phyloP scores from a whole-genome alignment of 306 rosid genomes.

The Prunus mume region DNA sequence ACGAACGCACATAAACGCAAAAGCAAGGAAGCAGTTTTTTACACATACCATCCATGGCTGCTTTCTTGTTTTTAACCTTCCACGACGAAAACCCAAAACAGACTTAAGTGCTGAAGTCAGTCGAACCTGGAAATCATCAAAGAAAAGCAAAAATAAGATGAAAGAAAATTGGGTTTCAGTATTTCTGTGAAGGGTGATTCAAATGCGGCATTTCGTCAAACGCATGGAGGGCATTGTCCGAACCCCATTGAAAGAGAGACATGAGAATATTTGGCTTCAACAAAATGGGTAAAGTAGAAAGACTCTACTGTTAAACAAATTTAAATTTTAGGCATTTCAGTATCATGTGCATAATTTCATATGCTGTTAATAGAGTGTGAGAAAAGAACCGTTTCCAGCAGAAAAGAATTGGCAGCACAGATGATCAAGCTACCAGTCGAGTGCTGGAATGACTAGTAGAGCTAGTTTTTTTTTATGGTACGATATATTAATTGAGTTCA shows the following conservation, averaged over 20 bases:
- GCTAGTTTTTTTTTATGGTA: no score
- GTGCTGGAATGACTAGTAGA: no score
- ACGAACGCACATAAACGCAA: background rate
- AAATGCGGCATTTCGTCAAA: slow-evolving; percentile 19
- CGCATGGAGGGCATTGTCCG: background rate
- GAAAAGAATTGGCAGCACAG: no score
- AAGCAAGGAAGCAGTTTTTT: background rate
- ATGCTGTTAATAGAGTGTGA: no score
- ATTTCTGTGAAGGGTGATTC: background rate
- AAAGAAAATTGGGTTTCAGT: background rate
- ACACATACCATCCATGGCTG: slow-evolving; percentile 67
- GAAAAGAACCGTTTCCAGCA: no score
- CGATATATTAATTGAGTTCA: no score
- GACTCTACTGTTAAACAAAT: no score
- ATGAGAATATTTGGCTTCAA: no score
- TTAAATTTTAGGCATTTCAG: no score
- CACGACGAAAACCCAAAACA: slow-evolving; percentile 8
- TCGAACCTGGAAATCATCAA: background rate
- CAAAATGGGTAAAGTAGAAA: no score
- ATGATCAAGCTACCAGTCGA: no score
- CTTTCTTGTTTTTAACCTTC: slow-evolving; percentile 27
- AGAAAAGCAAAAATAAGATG: background rate
- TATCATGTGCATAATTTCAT: no score
- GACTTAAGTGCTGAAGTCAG: background rate
- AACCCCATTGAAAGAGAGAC: background rate